These are phyloP conservation scores for Firmiana major DNA, from an alignment of 345 rosid species.

Conservation along the genomic window DNA sequence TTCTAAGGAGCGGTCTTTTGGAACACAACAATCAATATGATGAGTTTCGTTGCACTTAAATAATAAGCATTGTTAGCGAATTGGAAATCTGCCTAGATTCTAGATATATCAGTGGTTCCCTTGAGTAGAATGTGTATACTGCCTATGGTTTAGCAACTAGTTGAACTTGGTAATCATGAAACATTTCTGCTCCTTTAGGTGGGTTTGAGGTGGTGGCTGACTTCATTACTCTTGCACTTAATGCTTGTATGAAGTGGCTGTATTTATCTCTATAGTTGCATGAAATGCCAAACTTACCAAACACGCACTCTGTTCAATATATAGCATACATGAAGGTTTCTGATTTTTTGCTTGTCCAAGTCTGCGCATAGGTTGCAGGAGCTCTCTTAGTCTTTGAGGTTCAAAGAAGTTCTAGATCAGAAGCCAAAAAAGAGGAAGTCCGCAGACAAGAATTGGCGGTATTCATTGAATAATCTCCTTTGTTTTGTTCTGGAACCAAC, in stretches of 20 bases:
- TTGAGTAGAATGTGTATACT: neutral
- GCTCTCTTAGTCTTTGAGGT: constrained; percentile 77
- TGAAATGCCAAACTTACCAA: constrained; percentile 2
- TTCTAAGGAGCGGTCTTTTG: neutral
- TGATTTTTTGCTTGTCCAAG: constrained; percentile 14
- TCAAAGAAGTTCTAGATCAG: constrained; percentile 87
- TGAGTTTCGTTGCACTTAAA: neutral
- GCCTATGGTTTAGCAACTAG: neutral
- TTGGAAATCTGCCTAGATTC: neutral
- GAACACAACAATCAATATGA: neutral
- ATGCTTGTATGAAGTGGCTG: constrained; percentile 3
- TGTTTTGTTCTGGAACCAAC: neutral
- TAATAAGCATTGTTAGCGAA: neutral
- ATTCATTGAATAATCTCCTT: constrained; percentile 9
- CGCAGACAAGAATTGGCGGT: constrained; percentile 79
- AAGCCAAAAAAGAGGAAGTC: constrained; percentile 53
- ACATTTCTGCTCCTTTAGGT: neutral
- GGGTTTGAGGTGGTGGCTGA: neutral
- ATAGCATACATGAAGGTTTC: neutral
- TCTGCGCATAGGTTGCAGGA: constrained; percentile 65
- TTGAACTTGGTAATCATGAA: neutral
- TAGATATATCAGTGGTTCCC: neutral
- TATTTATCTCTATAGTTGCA: neutral
- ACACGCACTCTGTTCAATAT: neutral
- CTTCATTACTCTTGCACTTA: constrained; percentile 9